These are phyloP conservation scores for Kodamaea fukazawae DNA, from an alignment of 805 yeast species.

Conservation along the genomic window DNA sequence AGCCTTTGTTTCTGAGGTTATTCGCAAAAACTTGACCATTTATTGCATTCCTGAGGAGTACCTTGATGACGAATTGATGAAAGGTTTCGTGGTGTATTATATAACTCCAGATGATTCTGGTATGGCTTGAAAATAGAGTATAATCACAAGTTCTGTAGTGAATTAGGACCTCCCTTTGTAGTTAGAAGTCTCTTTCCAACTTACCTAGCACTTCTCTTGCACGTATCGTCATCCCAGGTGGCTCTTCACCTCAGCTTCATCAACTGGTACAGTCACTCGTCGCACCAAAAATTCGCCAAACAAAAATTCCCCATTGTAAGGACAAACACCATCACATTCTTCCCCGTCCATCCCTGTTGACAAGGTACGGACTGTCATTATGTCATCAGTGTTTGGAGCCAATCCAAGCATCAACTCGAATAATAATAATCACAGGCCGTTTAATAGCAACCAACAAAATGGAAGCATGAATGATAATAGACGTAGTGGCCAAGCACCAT, in stretches of 20 bases:
- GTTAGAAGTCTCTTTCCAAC: no score
- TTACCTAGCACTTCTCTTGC: no score
- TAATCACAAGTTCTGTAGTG: no score
- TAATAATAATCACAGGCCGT: conserved; percentile 5
- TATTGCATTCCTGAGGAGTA: conserved; percentile 29
- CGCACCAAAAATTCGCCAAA: no score
- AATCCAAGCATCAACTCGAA: conserved; percentile 9
- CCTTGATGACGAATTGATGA: conserved; percentile 28
- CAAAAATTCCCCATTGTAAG: no score
- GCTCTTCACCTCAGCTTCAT: no score
- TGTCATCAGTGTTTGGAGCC: conserved; percentile 13
- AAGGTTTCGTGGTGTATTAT: conserved; percentile 49
- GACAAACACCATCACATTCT: no score
- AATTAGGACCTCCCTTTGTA: no score
- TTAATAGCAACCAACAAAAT: conserved; percentile 2
- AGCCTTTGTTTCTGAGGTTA: conserved; percentile 36
- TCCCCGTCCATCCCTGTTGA: no score
- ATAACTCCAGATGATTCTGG: conserved; percentile 7
- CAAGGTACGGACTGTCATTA: background rate
- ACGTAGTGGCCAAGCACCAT: conserved; percentile 10
- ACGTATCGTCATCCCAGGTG: no score
- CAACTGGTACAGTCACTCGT: no score
- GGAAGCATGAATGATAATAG: conserved; percentile 7
- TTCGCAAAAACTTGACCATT: conserved; percentile 32
- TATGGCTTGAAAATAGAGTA: no score